Evolutionary conservation across 768 basidiomycete species (phyloP), one percentile per base, ranked within the genome.

Genomic region (Collybiopsis luxurians): DNA sequence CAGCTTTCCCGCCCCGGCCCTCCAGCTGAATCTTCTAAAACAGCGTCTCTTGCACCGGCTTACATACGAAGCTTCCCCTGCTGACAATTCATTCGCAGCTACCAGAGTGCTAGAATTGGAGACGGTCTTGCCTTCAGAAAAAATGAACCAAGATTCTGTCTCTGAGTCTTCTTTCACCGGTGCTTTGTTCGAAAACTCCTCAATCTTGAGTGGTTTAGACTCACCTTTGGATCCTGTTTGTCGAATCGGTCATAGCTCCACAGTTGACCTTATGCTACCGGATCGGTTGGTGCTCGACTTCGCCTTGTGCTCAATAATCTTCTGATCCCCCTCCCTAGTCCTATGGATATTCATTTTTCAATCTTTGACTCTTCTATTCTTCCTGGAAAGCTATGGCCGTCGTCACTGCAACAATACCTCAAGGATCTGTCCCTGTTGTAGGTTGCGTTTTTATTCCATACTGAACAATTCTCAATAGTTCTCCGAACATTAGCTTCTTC

Each of bases 301-400:
- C 11, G 28, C 30, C 17, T 11, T 48, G 31, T 57, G 38, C 10
- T 39, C 4, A 49, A 50, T n/a, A 27, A 19, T 40, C n/a, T 31
- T 31, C 26, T 46, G 7, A 38, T 21, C 13, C 17, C 9, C 30
- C 31, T 54, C n/a, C 6, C 52, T 57, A 86, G 85, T 23, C 77
- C 82, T 12, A 75, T 85, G 74, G 86, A 89, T 63, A 62, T 86
- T 31, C 82, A 76, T 28, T 71, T 89, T 53, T 71, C 76, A 27
- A 63, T 75, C 23, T 71, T 73, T 28, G 69, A 75, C 49, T 67
- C 66, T 43, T 60, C 57, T n/a, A 24, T 57, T 4, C 49, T 80
- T 15, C 21, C 64, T 1, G 57, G 59, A 12, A 57, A 62, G 26
- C 61, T 69, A n/a, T 73, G 73, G 60, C 85, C 84, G 40, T 36